Evolutionary conservation across 2,329 filamentous ascomycete species (phyloP), one percentile per base, ranked within the genome.

Genomic region (Diaporthe sp.): DNA sequence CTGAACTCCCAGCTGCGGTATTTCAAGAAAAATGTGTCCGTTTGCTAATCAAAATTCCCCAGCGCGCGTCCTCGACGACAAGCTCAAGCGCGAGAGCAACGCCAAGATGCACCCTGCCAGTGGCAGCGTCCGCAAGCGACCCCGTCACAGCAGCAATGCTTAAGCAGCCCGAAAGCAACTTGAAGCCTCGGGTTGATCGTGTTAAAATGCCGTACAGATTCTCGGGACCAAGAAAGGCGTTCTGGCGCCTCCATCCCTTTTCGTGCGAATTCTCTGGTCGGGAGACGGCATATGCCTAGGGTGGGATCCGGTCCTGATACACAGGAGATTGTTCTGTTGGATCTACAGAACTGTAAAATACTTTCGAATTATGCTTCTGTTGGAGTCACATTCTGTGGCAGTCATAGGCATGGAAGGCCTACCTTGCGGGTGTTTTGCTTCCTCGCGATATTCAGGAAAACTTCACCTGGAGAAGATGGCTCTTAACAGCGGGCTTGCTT

Each of bases 31-130:
- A 9, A 22, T 4, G 25, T 55, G 34, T 15, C 42, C 15, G 22
- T 10, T 46, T 78, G 72, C 79, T 81, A 73, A 82, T 77, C 31
- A 34, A 68, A 57, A n/a, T 22, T 25, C 37, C 60, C 80, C 22
- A 92, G 90, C 90, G 22, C 90, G 90, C 76, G 90, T 93, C 28
- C 84, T 92, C 82, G 90, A 92, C 85, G 89, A 92, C 82, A 92
- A 92, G 84, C 89, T 92, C 86, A 91, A 90, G 87, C 86, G 90
- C 79, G 91, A 92, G 80, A 87, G 87, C 80, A 89, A 86, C 84
- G 89, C 91, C 70, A 92, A 92, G 83, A 85, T 90, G 84, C 88
- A 91, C 72, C 88, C 89, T 9, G 82, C 82, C 4, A 79, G 83
- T 4, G 83, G 85, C 79, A 90, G 88, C 80, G 87, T 83, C 10